A percentile compares a stretch with the other conserved stretches of the same genome.
Evolutionary conservation across 176 grass and related monocot species (phyloP).

Genomic region (Eleusine coracana): DNA sequence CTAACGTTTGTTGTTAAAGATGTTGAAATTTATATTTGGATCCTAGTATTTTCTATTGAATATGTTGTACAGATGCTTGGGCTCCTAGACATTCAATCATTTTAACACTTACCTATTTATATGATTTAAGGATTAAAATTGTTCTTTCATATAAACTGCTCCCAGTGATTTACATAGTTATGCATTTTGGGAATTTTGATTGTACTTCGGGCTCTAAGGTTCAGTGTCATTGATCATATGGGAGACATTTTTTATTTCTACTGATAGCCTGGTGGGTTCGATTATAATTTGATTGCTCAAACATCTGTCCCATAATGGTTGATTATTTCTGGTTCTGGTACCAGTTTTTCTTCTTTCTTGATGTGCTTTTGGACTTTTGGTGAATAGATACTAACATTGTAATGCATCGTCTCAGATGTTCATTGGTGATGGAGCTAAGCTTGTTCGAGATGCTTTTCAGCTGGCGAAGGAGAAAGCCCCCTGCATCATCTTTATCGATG

Average conservation of each 20-base stretch:
- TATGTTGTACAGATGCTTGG: background rate
- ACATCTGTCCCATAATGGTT: background rate
- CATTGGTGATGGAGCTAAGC: constrained; percentile 80
- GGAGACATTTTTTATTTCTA: background rate
- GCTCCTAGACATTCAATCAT: background rate
- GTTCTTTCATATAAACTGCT: background rate
- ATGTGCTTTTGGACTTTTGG: background rate
- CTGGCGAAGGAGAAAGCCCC: constrained; percentile 83
- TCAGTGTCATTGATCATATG: background rate
- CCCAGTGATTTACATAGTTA: background rate
- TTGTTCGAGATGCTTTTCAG: constrained; percentile 84
- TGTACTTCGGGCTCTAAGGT: background rate
- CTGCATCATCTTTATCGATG: constrained; percentile 89
- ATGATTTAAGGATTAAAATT: background rate
- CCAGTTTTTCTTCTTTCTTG: background rate
- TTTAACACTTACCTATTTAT: background rate
- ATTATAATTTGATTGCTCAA: background rate
- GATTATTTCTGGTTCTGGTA: background rate
- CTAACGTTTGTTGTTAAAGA: background rate
- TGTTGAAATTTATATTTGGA: background rate
- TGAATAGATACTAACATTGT: constrained; percentile 17
- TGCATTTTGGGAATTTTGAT: background rate
- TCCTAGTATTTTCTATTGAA: background rate
- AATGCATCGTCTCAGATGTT: constrained; percentile 59
- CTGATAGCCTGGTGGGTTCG: background rate